Evolutionary conservation across 2,329 filamentous ascomycete species (phyloP).

Genomic region (Delphinella strobiligena): DNA sequence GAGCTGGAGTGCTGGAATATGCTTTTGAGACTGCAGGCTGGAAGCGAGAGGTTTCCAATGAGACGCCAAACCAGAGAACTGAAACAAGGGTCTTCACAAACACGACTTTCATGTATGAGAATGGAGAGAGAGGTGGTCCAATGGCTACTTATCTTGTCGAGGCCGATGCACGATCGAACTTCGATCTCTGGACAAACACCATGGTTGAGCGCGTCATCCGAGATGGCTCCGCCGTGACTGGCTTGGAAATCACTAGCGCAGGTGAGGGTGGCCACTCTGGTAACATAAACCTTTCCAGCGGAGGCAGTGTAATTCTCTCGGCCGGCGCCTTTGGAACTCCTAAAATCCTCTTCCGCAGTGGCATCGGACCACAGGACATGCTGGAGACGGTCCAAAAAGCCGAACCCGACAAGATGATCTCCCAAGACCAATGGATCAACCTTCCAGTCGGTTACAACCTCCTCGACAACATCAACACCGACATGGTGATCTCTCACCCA

Average conservation of each 20-base stretch:
- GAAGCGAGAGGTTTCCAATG: slow-evolving; percentile 36
- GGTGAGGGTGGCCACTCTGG: slow-evolving; percentile 2
- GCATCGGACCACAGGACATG: slow-evolving; percentile 5
- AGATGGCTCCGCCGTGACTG: slow-evolving; percentile 27
- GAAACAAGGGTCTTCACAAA: slow-evolving; percentile 33
- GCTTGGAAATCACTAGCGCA: slow-evolving; percentile 18
- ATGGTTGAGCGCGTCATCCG: slow-evolving; percentile 34
- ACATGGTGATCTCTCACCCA: slow-evolving; percentile 8
- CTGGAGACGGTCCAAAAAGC: slow-evolving; percentile 3
- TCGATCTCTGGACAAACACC: slow-evolving; percentile 33
- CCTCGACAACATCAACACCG: slow-evolving; percentile 9
- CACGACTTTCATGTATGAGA: slow-evolving; percentile 36
- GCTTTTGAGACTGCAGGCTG: slow-evolving; percentile 38
- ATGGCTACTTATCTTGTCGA: slow-evolving; percentile 38
- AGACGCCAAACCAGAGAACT: slow-evolving; percentile 32
- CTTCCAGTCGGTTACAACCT: slow-evolving; percentile 7
- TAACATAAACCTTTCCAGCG: slow-evolving; percentile 1
- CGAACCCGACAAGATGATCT: slow-evolving; percentile 5
- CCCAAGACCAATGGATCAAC: slow-evolving; percentile 7
- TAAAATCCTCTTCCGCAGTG: slow-evolving; percentile 6
- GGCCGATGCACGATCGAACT: slow-evolving; percentile 30
- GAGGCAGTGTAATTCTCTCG: slow-evolving; percentile 4
- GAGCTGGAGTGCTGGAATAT: slow-evolving; percentile 23
- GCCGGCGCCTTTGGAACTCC: slow-evolving; percentile 8
- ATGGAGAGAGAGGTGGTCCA: slow-evolving; percentile 39